Percentiles rank a stretch among this genome's conserved stretches.
These are phyloP conservation scores for Aspergillus funiculosus DNA, from an alignment of 495 filamentous ascomycete genomes.

Conservation along the genomic window DNA sequence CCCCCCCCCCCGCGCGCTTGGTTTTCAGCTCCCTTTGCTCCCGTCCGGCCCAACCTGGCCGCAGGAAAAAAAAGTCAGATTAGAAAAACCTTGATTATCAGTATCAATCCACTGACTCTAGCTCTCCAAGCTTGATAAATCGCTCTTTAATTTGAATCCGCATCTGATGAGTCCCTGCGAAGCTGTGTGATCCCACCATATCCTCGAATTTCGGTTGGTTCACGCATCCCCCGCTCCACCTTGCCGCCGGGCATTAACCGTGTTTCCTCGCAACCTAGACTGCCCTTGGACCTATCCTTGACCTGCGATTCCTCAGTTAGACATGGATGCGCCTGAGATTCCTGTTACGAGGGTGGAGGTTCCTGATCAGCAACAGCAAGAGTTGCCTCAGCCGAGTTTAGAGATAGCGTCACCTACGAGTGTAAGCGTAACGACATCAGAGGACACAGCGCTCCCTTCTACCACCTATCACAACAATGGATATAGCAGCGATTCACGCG, in stretches of 20 bases:
- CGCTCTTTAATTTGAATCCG: constrained; percentile 4
- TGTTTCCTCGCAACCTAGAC: constrained; percentile 16
- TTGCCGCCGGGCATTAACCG: constrained; percentile 10
- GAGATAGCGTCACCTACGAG: constrained; percentile 24
- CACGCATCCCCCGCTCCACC: constrained; percentile 16
- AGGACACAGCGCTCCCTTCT: constrained; percentile 26
- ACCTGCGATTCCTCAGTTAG: not conserved
- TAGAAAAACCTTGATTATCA: not conserved
- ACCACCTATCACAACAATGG: constrained; percentile 31
- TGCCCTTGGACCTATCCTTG: not conserved
- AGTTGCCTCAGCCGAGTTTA: constrained; percentile 19
- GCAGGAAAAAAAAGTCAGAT: not conserved
- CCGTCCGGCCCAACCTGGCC: not conserved
- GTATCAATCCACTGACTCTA: constrained; percentile 5
- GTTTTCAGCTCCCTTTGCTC: constrained; percentile 7
- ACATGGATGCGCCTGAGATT: constrained; percentile 29
- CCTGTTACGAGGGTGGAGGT: no score
- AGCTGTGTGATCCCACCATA: constrained; percentile 12
- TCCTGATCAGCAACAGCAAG: constrained; percentile 21
- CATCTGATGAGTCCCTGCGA: constrained; percentile 8
- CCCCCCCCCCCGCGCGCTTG: not conserved
- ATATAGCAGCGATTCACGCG: constrained; percentile 42
- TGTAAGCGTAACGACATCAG: constrained; percentile 30
- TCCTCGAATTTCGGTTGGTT: constrained; percentile 17
- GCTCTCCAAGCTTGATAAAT: not conserved